Percentiles rank a stretch among this genome's conserved stretches.
Evolutionary conservation across 2,329 filamentous ascomycete species (phyloP).

Genomic region (Escovopsis weberi): DNA sequence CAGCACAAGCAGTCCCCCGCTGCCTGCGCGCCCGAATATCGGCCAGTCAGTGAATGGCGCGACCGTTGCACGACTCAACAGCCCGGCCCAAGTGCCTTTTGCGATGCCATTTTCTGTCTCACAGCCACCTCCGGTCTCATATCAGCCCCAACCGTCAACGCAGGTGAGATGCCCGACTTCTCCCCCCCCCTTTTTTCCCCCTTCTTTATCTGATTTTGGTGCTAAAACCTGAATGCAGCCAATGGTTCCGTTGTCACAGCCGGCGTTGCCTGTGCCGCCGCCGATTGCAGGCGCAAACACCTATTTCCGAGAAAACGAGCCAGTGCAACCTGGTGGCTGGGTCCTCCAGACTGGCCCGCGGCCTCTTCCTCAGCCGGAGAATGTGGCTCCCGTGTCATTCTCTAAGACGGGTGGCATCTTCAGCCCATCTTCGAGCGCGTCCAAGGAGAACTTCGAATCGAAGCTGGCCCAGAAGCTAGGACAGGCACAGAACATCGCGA

Average conservation of each 20-base stretch:
- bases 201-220: too few species aligned
- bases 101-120: not conserved
- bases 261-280: constrained; percentile 11
- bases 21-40: not conserved
- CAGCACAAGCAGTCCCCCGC: not conserved
- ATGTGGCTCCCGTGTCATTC: not conserved
- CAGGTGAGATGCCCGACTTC: not conserved
- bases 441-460: constrained; percentile 14
- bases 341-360: not conserved
- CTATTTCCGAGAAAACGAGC: constrained; percentile 13
- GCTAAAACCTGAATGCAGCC: not conserved
- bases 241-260: not conserved
- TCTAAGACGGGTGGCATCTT: constrained; percentile 9
- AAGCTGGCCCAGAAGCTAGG: constrained; percentile 2
- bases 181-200: too few species aligned
- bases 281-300: constrained; percentile 23
- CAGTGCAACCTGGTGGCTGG: not conserved
- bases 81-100: not conserved
- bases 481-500: too few species aligned
- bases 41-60: not conserved
- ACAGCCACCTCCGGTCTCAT: not conserved
- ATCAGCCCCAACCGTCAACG: not conserved
- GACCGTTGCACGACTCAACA: not conserved
- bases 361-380: not conserved
- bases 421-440: constrained; percentile 9